Evolutionary conservation across 495 filamentous ascomycete genomes (phyloP), one percentile per base, ranked within the genome.

Genomic region (Penicillium pulvis): DNA sequence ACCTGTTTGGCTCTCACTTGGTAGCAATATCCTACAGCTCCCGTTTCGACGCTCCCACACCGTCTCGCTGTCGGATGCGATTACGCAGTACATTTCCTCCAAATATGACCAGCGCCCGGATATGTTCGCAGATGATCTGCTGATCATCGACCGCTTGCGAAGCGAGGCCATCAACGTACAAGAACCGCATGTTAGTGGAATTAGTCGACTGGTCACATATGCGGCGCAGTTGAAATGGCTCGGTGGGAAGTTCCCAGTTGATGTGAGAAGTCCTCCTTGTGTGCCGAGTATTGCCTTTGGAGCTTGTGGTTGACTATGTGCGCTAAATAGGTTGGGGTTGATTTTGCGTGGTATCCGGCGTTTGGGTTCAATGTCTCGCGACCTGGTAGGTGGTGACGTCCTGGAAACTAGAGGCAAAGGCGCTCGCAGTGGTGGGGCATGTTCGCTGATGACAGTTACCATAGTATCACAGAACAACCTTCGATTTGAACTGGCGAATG

Each of bases 21-120:
- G 8, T 44, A 81, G 79, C 55, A 83, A 82, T 60, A 82, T 83
- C 59, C 68, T 82, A 50, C 78, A 84, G 75, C 73, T 98, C 60
- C 93, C 93, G 5, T 98, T 98, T 74, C 92, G 94, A 59, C 89
- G 85, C 62, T 92, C 92, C 43, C 83, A 88, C 61, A 74, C 86
- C 31, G 81, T 96, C 51, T 87, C 86, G 56, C 81, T 98, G 39
- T 88, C 91, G 36, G 74, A 79, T 62, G 88, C 93, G 36, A 92
- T 98, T 65, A 92, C 90, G 61, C 90, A 96, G 67, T 98, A 98
- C 77, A 98, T 98, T 60, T 96, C 91, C 42, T 89, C 85, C 69
- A 97, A 98, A 83, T 98, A 98, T 88, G 94, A 98, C 74, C 94
- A 98, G 70, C 94, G 97, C 72, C 94, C 95, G 53, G 91, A 96